These are phyloP conservation scores for Wickerhamiella sergipiensis DNA, from an alignment of 805 yeast genomes.

Conservation along the genomic window DNA sequence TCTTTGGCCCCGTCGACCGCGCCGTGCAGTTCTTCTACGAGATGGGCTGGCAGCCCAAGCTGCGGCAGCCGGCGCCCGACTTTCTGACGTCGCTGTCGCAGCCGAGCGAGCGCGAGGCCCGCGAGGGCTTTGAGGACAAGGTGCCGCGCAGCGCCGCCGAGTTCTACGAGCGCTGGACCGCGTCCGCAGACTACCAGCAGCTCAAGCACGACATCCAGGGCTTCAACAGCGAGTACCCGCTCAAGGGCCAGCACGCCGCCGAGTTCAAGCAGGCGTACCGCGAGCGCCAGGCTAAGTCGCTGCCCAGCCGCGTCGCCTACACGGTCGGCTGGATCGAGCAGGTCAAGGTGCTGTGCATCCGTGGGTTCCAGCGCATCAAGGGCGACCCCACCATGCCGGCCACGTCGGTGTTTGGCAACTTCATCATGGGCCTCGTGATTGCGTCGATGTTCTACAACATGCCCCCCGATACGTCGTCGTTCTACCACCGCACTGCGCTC, in stretches of 20 bases:
- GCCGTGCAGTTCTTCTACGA: constrained; percentile 46
- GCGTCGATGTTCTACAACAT: constrained; percentile 51
- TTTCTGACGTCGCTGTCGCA: constrained; percentile 58
- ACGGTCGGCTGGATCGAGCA: constrained; percentile 37
- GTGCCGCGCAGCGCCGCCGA: constrained; percentile 54
- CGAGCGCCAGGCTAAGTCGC: constrained; percentile 28
- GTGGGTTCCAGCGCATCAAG: constrained; percentile 42
- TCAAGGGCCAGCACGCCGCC: constrained; percentile 24
- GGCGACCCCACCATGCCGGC: constrained; percentile 44
- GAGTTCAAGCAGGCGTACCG: constrained; percentile 26
- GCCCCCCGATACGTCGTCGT: constrained; percentile 37
- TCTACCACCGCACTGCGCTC: constrained; percentile 52
- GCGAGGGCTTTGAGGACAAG: constrained; percentile 33
- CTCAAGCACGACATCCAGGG: constrained; percentile 34
- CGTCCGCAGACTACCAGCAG: constrained; percentile 32
- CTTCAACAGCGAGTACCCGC: constrained; percentile 23
- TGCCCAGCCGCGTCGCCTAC: constrained; percentile 30
- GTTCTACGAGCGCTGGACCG: constrained; percentile 45
- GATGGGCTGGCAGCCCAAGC: constrained; percentile 54
- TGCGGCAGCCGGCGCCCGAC: constrained; percentile 58
- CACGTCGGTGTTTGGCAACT: constrained; percentile 34
- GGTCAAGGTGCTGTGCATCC: constrained; percentile 32
- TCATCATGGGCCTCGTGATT: constrained; percentile 41
- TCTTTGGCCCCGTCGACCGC: constrained; percentile 42
- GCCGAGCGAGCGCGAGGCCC: constrained; percentile 43